Base-by-base conservation (phyloP, 2,329 filamentous ascomycete species). In the Aspergillus sp. region DNA sequence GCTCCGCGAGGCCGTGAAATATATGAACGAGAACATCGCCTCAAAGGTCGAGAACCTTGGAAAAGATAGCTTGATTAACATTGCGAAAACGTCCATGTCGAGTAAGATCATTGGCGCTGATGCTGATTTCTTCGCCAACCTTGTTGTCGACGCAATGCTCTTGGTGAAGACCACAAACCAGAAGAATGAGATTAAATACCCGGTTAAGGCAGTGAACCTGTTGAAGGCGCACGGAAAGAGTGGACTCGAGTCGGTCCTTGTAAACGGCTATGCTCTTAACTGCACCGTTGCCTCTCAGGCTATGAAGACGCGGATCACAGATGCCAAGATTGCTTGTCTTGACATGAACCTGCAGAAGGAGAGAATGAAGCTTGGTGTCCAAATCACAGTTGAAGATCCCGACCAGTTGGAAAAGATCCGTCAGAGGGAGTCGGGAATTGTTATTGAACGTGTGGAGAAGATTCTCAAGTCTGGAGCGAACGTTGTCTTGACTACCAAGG, bases 271-370 rank as follows among this genome's bases (percentile, higher is more conserved):
- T 77, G 95, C 95, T 61, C 83, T 99, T 73, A 99, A 99, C 85
- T 99, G 95, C 84, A 99, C 95, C 43, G 93, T 99, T 62, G 95
- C 95, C 58, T 97, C 93, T 60, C 95, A 99, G 80, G 95, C 95
- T 50, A 99, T 99, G 95, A 92, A 88, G 72, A 99, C 95, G 31
- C 87, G 91, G 71, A 87, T 99, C 76, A 87, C 87, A 56, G 93
- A 98, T 79, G 95, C 95, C 68, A 98, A 96, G 84, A 99, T 99
- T 78, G 95, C 95, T 54, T 90, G 94, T 72, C 81, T 99, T 64
- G 95, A 99, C 77, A 98, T 99, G 87, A 99, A 99, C 80, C 79
- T 99, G 72, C 94, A 98, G 76, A 99, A 99, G 84, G 94, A 98
- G 84, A 87, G 94, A 70, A 98, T 99, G 95, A 98, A 99, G 86